Evolutionary conservation across 2,329 filamentous ascomycete genomes (phyloP).

Genomic region (Trichophyton verrucosum): DNA sequence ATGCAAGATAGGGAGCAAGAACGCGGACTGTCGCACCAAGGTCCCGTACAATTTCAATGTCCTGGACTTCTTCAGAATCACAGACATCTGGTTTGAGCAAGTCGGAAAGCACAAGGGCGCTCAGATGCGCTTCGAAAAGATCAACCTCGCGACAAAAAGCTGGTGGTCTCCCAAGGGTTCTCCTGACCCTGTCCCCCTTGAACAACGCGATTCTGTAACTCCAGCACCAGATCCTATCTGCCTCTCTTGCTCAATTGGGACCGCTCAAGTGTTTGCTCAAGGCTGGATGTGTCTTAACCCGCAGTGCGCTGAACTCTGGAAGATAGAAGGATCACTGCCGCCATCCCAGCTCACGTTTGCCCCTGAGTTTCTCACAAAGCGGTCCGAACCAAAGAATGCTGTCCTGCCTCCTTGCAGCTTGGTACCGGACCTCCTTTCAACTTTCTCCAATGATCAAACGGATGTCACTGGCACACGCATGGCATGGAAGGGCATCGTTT

Average conservation of each 20-base stretch:
- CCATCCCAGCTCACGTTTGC: conserved; percentile 38
- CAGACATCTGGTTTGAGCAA: conserved; percentile 55
- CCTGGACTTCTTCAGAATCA: conserved; percentile 56
- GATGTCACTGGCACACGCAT: conserved; percentile 37
- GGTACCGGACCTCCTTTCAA: conserved; percentile 29
- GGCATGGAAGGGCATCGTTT: conserved; percentile 54
- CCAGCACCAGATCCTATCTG: conserved; percentile 26
- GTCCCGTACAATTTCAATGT: conserved; percentile 51
- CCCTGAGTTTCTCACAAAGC: conserved; percentile 44
- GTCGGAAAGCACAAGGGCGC: conserved; percentile 32
- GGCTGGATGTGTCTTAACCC: conserved; percentile 50
- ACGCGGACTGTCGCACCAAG: conserved; percentile 36
- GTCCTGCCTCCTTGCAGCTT: conserved; percentile 27
- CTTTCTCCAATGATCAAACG: conserved; percentile 25
- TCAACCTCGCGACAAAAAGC: conserved; percentile 39
- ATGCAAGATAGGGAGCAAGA: conserved; percentile 37
- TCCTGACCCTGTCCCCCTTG: conserved; percentile 17
- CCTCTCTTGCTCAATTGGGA: conserved; percentile 26
- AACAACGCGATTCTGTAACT: conserved; percentile 22
- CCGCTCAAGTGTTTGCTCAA: conserved; percentile 26
- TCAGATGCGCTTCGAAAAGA: conserved; percentile 54
- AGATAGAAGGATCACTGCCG: conserved; percentile 25
- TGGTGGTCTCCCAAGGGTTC: conserved; percentile 45
- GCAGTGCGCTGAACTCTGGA: conserved; percentile 46
- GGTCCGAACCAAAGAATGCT: conserved; percentile 34